Percentiles rank a stretch among this genome's conserved stretches.
phyloP scores from a whole-genome alignment of 495 filamentous ascomycete species.

The Bryoglossum gracile region DNA sequence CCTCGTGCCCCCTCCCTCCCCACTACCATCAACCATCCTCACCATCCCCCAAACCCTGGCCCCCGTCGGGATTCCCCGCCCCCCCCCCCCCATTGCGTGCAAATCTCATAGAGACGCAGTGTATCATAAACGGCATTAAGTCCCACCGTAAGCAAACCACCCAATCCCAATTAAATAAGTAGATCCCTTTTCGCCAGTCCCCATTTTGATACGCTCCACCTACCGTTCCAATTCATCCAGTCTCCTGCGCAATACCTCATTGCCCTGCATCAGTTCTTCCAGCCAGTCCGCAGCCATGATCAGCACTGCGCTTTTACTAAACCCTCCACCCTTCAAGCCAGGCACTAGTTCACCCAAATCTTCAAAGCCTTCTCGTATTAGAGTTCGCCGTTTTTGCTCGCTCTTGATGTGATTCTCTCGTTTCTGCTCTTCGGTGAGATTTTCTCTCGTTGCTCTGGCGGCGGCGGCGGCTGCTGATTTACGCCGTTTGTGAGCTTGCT shows the following conservation, averaged over 20 bases:
- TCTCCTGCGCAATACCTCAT: slow-evolving; percentile 44
- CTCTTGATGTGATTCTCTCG: slow-evolving; percentile 81
- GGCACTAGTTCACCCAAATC: slow-evolving; percentile 67
- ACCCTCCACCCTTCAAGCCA: slow-evolving; percentile 56
- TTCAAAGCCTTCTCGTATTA: slow-evolving; percentile 72
- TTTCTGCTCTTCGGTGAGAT: slow-evolving; percentile 78
- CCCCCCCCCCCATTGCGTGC: too few relatives aligned
- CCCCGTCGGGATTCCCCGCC: too few relatives aligned
- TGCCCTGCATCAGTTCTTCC: slow-evolving; percentile 61
- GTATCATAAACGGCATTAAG: too few relatives aligned
- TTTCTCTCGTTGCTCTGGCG: slow-evolving; percentile 55
- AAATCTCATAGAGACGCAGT: too few relatives aligned
- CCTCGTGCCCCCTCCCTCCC: too few relatives aligned
- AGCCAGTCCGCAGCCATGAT: slow-evolving; percentile 65
- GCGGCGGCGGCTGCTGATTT: slow-evolving; percentile 22
- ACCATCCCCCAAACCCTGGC: too few relatives aligned
- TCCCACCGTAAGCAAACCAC: too few relatives aligned
- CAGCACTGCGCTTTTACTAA: slow-evolving; percentile 75
- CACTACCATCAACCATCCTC: too few relatives aligned
- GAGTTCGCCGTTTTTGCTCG: slow-evolving; percentile 75
- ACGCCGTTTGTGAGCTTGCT: slow-evolving; percentile 22
- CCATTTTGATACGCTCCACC: slow-evolving; percentile 4
- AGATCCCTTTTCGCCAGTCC: slow-evolving; percentile 13
- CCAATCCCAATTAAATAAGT: too few relatives aligned
- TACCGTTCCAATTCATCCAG: slow-evolving; percentile 36